phyloP scores from a whole-genome alignment of 2,329 filamentous ascomycete genomes.

The Didymellaceae sp. region DNA sequence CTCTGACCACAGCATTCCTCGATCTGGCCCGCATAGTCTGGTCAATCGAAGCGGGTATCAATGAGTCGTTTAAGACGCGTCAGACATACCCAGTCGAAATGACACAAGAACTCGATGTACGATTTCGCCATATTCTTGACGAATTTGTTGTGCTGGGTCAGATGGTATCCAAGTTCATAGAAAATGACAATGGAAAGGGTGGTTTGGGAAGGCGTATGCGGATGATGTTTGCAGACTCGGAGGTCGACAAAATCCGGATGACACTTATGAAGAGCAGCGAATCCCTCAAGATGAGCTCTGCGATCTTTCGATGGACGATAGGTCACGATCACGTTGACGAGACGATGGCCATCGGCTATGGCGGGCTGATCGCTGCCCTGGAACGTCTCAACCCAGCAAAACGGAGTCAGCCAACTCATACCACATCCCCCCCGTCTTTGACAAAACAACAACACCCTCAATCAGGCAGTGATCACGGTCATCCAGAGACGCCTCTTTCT shows the following conservation, averaged over 20 bases:
- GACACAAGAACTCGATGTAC: constrained; percentile 66
- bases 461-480: constrained; percentile 16
- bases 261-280: constrained; percentile 66
- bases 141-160: constrained; percentile 70
- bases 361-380: constrained; percentile 69
- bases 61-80: constrained; percentile 52
- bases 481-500: neutral
- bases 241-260: constrained; percentile 65
- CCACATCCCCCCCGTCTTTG: constrained; percentile 38
- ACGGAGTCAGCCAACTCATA: constrained; percentile 28
- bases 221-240: constrained; percentile 59
- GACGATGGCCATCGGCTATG: constrained; percentile 71
- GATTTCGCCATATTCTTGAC: constrained; percentile 65
- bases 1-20: constrained; percentile 66
- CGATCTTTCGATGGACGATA: constrained; percentile 70
- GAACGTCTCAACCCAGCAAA: constrained; percentile 55
- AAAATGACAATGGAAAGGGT: constrained; percentile 66
- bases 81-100: constrained; percentile 66
- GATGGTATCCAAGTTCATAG: constrained; percentile 65
- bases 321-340: constrained; percentile 64
- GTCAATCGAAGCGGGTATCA: constrained; percentile 69
- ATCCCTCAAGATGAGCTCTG: constrained; percentile 67
- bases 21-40: constrained; percentile 71
- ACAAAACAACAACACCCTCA: constrained; percentile 37
- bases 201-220: constrained; percentile 68